Evolutionary conservation across 1,284 basidiomycete genomes (phyloP).

Genomic region (Cryptococcus amylolentus): DNA sequence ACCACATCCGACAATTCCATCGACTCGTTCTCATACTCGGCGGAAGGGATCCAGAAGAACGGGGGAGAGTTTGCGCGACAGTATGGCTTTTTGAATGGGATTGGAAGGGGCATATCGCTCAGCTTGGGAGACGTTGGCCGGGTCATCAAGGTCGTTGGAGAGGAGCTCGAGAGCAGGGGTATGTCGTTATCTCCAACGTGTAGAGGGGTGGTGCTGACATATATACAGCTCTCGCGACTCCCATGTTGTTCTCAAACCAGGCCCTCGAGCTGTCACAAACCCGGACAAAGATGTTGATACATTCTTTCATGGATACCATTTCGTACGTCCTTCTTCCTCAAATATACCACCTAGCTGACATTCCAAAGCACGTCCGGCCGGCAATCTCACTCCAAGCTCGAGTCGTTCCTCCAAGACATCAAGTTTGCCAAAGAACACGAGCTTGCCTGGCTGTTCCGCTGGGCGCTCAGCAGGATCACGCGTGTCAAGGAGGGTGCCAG

Average conservation of each 20-base stretch:
- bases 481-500: conserved; percentile 52
- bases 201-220: neutral
- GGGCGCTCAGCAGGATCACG: conserved; percentile 73
- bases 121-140: conserved; percentile 68
- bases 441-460: conserved; percentile 77
- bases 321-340: conserved; percentile 40
- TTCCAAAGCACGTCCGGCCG: neutral
- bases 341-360: neutral
- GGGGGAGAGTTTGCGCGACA: conserved; percentile 3
- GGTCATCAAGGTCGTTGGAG: conserved; percentile 65
- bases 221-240: conserved; percentile 66
- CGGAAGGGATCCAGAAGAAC: conserved; percentile 19
- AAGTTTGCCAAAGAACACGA: conserved; percentile 76
- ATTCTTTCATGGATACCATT: conserved; percentile 60
- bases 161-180: conserved; percentile 65
- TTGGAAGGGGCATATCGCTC: conserved; percentile 52
- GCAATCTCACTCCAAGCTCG: conserved; percentile 3
- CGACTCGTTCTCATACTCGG: conserved; percentile 27
- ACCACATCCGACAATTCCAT: conserved; percentile 27
- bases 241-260: conserved; percentile 80
- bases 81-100: conserved; percentile 40
- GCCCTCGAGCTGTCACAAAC: conserved; percentile 74
- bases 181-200: conserved; percentile 7
- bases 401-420: conserved; percentile 68
- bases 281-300: conserved; percentile 68